Conservation (phyloP, 1,284 basidiomycete species). For the Cutaneotrichosporon cutaneum region DNA sequence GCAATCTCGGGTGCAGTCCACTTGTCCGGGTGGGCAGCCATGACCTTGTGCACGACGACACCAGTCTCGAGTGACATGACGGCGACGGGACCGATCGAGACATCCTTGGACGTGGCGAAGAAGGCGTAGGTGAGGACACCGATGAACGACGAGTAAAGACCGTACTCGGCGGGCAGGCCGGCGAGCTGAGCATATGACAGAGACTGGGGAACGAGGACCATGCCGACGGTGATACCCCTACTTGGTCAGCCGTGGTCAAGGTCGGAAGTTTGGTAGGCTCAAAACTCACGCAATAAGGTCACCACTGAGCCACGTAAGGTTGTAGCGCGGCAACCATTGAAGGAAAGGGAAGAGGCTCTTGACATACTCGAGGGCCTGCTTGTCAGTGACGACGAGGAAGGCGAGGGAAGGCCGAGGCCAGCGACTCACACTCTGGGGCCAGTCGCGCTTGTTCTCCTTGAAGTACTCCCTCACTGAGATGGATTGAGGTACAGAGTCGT, state of each 20-base stretch:
- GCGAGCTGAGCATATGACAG: conserved; percentile 71
- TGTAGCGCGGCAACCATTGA: conserved; percentile 80
- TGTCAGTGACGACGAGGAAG: conserved; percentile 9
- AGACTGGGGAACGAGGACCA: conserved; percentile 81
- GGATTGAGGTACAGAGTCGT: conserved; percentile 37
- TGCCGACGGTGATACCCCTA: conserved; percentile 76
- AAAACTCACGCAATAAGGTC: conserved; percentile 70
- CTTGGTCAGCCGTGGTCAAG: conserved; percentile 8
- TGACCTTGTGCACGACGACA: conserved; percentile 71
- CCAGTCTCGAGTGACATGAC: conserved; percentile 90
- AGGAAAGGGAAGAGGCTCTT: conserved; percentile 75
- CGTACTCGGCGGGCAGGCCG: conserved; percentile 79
- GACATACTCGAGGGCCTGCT: conserved; percentile 63
- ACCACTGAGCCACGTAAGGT: conserved; percentile 55
- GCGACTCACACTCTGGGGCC: neutral
- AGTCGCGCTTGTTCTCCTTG: conserved; percentile 27
- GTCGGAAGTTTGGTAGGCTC: neutral
- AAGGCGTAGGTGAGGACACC: conserved; percentile 57
- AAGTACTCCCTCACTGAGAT: conserved; percentile 38
- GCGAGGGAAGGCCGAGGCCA: neutral
- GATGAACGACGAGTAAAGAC: conserved; percentile 93
- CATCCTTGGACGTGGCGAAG: conserved; percentile 85
- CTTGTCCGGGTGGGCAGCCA: conserved; percentile 53
- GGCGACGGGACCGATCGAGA: conserved; percentile 92
- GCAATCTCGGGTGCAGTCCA: conserved; percentile 75